Conservation (phyloP, 2,329 filamentous ascomycete genomes). For the Ophiostoma novo-ulmi region DNA sequence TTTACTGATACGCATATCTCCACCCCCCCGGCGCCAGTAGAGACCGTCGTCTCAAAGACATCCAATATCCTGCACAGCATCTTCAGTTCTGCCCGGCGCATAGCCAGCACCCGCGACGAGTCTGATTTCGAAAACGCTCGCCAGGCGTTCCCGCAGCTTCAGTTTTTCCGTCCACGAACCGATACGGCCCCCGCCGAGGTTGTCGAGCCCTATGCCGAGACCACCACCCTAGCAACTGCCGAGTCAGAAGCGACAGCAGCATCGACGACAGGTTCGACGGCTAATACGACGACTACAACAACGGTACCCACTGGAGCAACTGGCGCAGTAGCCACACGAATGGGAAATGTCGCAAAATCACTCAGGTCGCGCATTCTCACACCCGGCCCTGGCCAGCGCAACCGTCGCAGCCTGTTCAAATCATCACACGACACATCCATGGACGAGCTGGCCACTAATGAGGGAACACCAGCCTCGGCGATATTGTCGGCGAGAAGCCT, state of each 20-base stretch:
- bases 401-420: conserved; percentile 8
- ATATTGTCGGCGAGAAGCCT: conserved; percentile 17
- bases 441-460: conserved; percentile 23
- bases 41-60: conserved; percentile 21
- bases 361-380: conserved; percentile 22
- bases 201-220: conserved; percentile 3
- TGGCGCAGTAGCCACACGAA: neutral
- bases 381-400: conserved; percentile 20
- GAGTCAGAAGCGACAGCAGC: neutral
- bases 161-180: conserved; percentile 24
- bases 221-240: neutral
- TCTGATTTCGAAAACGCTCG: conserved; percentile 22
- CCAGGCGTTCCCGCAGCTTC: conserved; percentile 25
- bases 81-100: conserved; percentile 25
- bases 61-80: conserved; percentile 26
- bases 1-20: conserved; percentile 35
- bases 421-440: conserved; percentile 16
- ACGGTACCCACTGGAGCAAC: neutral
- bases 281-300: neutral
- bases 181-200: conserved; percentile 15
- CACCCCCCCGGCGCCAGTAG: conserved; percentile 26
- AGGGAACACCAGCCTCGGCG: conserved; percentile 15
- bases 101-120: conserved; percentile 15
- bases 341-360: neutral
- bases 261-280: neutral